Conservation (phyloP, 345 rosid genomes). For the Euphorbia lathyris region DNA sequence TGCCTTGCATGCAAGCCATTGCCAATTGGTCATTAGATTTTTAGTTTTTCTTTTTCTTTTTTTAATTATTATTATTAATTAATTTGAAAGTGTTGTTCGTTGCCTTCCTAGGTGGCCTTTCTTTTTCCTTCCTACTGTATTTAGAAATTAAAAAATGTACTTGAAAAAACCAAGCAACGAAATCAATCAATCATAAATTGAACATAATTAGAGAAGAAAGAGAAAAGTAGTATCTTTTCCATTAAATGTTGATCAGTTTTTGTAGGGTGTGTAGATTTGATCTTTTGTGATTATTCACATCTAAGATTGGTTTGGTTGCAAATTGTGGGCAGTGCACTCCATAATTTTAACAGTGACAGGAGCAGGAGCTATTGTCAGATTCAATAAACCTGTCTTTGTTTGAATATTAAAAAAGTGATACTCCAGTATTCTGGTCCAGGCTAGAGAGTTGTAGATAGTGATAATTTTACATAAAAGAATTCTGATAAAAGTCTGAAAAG, state of each 20-base stretch:
- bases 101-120: conserved; percentile 5
- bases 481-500: not conserved
- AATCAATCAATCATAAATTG: conserved; percentile 9
- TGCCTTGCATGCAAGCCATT: conserved; percentile 2
- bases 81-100: not conserved
- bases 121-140: too few species aligned
- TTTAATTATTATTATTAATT: not conserved
- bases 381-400: not conserved
- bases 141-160: conserved; percentile 19
- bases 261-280: not conserved
- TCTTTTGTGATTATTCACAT: conserved; percentile 15
- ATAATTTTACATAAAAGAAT: too few species aligned
- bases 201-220: conserved; percentile 20
- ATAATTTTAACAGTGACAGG: conserved; percentile 17
- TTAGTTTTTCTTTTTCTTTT: too few species aligned
- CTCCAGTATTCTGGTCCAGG: not conserved
- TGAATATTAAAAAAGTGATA: not conserved
- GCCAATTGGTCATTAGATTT: not conserved
- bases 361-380: conserved; percentile 23
- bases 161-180: not conserved
- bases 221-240: conserved; percentile 18
- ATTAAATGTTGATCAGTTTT: too few species aligned
- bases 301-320: not conserved
- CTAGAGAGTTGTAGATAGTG: not conserved
- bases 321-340: conserved; percentile 11